These are phyloP conservation scores for Raffaelea deltoideospora DNA, from an alignment of 2,329 filamentous ascomycete species.

Conservation along the genomic window DNA sequence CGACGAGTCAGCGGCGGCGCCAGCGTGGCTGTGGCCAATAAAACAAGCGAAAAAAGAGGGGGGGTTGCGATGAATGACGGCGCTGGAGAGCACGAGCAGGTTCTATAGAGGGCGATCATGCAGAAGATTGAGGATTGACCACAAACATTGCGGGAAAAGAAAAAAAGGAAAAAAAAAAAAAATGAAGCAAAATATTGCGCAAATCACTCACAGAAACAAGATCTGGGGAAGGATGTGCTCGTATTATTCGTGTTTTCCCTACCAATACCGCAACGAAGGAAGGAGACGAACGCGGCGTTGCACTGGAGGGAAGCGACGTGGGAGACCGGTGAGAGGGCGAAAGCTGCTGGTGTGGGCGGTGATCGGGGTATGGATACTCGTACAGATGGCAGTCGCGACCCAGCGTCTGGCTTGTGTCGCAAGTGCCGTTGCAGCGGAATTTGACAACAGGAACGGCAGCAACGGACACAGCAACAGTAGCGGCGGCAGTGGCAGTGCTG, in stretches of 20 bases:
- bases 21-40: conserved; percentile 6
- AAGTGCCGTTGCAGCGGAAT: too few relatives aligned
- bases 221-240: too few relatives aligned
- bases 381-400: conserved; percentile 4
- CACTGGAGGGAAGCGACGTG: too few relatives aligned
- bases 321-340: too few relatives aligned
- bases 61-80: neutral
- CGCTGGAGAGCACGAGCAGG: neutral
- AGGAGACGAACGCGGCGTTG: neutral
- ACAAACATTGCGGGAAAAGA: too few relatives aligned
- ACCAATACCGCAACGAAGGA: neutral
- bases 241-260: too few relatives aligned
- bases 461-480: neutral
- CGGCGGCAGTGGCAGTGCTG: too few relatives aligned
- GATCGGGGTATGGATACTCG: conserved; percentile 1
- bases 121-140: too few relatives aligned
- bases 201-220: neutral
- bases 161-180: neutral
- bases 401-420: too few relatives aligned
- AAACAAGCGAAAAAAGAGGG: neutral
- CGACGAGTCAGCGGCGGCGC: conserved; percentile 2
- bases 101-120: too few relatives aligned
- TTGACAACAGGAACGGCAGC: neutral
- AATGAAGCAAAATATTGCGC: neutral
- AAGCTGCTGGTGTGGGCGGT: neutral